These are phyloP conservation scores for Hypoxylon lienhwacheense DNA, from an alignment of 495 filamentous ascomycete genomes.

Conservation along the genomic window DNA sequence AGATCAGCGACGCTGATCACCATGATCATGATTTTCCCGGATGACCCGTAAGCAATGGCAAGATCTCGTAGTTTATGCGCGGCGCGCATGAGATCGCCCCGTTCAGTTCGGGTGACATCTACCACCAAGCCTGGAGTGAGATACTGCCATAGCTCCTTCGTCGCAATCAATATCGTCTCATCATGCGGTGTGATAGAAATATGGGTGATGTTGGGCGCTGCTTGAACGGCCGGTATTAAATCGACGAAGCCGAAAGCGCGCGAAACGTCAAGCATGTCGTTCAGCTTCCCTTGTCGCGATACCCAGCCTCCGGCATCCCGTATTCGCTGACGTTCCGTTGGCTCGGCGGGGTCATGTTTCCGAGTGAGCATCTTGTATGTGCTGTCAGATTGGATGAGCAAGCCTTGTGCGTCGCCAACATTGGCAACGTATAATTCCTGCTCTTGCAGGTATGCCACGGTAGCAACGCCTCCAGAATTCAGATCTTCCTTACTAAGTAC, in stretches of 20 bases:
- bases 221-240: slow-evolving; percentile 89
- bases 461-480: slow-evolving; percentile 85
- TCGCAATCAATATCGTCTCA: slow-evolving; percentile 90
- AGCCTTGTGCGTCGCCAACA: slow-evolving; percentile 90
- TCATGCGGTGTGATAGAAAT: slow-evolving; percentile 83
- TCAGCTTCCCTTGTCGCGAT: slow-evolving; percentile 88
- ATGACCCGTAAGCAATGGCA: slow-evolving; percentile 91
- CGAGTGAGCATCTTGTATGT: slow-evolving; percentile 76
- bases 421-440: slow-evolving; percentile 94
- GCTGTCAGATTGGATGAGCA: slow-evolving; percentile 87
- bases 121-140: slow-evolving; percentile 83
- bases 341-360: slow-evolving; percentile 89
- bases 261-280: slow-evolving; percentile 87
- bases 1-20: slow-evolving; percentile 89
- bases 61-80: slow-evolving; percentile 93
- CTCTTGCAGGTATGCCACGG: slow-evolving; percentile 83
- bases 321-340: slow-evolving; percentile 81
- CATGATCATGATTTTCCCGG: slow-evolving; percentile 97
- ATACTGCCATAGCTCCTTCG: slow-evolving; percentile 92
- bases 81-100: slow-evolving; percentile 89
- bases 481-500: slow-evolving; percentile 85
- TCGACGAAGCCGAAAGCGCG: slow-evolving; percentile 93
- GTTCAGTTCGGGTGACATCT: slow-evolving; percentile 84
- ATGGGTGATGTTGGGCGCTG: slow-evolving; percentile 81
- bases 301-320: slow-evolving; percentile 95